Evolutionary conservation across 1,139 yeast genomes (phyloP).

Genomic region (Blastobotrys proliferans): DNA sequence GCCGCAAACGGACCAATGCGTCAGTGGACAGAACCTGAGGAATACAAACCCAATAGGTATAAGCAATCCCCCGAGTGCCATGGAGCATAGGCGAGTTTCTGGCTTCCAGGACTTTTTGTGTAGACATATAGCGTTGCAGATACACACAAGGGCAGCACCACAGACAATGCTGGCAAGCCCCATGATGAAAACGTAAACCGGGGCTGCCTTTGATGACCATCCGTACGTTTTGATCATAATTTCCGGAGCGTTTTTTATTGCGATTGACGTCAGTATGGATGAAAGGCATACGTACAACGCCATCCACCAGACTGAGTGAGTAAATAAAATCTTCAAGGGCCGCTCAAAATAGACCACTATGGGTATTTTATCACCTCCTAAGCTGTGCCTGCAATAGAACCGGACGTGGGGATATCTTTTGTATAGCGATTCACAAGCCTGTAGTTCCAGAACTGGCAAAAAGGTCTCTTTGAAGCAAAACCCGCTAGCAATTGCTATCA

Average conservation of each 20-base stretch:
- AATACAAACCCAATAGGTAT: slow-evolving; percentile 18
- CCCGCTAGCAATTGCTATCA: slow-evolving; percentile 7
- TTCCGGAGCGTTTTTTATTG: slow-evolving; percentile 16
- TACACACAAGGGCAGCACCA: too few relatives aligned
- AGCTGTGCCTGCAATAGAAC: slow-evolving; percentile 6
- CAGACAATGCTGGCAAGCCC: too few relatives aligned
- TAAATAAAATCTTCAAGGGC: slow-evolving; percentile 17
- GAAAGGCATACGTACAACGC: slow-evolving; percentile 18
- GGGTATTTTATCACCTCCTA: slow-evolving; percentile 6
- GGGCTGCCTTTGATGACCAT: too few relatives aligned
- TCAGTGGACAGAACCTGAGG: slow-evolving; percentile 11
- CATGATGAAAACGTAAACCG: too few relatives aligned
- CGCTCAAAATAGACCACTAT: slow-evolving; percentile 15
- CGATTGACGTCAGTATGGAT: slow-evolving; percentile 20
- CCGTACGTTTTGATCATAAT: slow-evolving; percentile 15
- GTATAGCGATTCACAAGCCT: slow-evolving; percentile 9
- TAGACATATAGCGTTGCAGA: too few relatives aligned
- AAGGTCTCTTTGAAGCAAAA: slow-evolving; percentile 14
- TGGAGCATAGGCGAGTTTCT: slow-evolving; percentile 17
- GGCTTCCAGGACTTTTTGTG: slow-evolving; percentile 20
- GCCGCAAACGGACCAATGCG: slow-evolving; percentile 14
- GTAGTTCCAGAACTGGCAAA: slow-evolving; percentile 13
- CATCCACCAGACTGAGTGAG: slow-evolving; percentile 16
- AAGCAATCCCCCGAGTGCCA: slow-evolving; percentile 18
- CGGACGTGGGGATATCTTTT: slow-evolving; percentile 1